A percentile compares a stretch with the other conserved stretches of the same genome.
Conservation (phyloP, 345 rosid species). For the Syzygium oleosum region DNA sequence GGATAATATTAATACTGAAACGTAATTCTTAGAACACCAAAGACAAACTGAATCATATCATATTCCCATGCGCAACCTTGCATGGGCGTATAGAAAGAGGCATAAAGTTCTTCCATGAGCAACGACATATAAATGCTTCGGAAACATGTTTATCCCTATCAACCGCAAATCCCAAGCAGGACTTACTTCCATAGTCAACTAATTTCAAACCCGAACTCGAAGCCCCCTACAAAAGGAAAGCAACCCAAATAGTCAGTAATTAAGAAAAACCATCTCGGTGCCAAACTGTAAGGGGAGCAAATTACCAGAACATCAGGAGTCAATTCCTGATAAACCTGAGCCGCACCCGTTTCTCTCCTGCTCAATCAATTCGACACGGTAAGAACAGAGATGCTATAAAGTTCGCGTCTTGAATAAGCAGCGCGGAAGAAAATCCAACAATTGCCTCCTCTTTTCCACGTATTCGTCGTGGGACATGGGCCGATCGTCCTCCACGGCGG, state of each 20-base stretch:
- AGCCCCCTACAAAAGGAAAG: conserved; percentile 20
- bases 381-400: not conserved
- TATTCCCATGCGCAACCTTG: not conserved
- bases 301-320: conserved; percentile 42
- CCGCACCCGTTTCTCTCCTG: conserved; percentile 47
- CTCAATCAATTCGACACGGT: not conserved
- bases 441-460: conserved; percentile 39
- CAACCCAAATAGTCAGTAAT: not conserved
- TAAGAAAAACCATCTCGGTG: not conserved
- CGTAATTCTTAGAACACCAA: not conserved
- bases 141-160: not conserved
- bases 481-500: conserved; percentile 20
- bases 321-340: conserved; percentile 30
- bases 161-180: not conserved
- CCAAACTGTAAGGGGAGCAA: not conserved
- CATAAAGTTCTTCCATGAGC: not conserved
- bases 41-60: not conserved
- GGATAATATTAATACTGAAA: not conserved
- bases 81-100: not conserved
- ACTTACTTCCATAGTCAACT: conserved; percentile 51
- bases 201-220: conserved; percentile 25
- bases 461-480: conserved; percentile 65
- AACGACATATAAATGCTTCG: not conserved
- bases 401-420: not conserved
- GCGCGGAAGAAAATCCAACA: not conserved